Conservation (phyloP, 2,329 filamentous ascomycete species). For the Paraphoma chrysanthemicola region DNA sequence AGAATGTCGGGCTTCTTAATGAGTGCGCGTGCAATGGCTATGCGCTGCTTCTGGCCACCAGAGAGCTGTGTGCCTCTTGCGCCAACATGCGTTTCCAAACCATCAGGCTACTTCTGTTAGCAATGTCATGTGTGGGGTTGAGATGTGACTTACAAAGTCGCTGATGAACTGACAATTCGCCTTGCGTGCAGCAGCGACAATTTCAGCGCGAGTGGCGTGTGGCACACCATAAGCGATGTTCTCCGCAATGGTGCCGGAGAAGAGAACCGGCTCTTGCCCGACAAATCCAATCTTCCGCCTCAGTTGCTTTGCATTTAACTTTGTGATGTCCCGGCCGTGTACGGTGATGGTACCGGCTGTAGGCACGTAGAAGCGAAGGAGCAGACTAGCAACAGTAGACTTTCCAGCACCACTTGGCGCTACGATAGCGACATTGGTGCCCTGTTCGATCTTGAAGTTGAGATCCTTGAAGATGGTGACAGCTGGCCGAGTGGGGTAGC, state of each 20-base stretch:
- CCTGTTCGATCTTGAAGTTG: slow-evolving; percentile 88
- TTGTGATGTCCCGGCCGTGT: slow-evolving; percentile 80
- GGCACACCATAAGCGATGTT: slow-evolving; percentile 94
- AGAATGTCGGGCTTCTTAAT: slow-evolving; percentile 97
- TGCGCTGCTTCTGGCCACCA: slow-evolving; percentile 96
- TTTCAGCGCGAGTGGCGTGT: slow-evolving; percentile 76
- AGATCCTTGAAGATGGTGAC: slow-evolving; percentile 90
- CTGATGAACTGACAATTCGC: slow-evolving; percentile 97
- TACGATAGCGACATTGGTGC: slow-evolving; percentile 94
- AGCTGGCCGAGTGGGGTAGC: slow-evolving; percentile 91
- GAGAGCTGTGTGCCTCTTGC: slow-evolving; percentile 92
- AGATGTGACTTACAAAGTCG: slow-evolving; percentile 72
- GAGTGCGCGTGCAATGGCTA: slow-evolving; percentile 92
- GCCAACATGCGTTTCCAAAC: slow-evolving; percentile 91
- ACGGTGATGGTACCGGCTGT: slow-evolving; percentile 80
- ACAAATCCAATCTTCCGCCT: slow-evolving; percentile 94
- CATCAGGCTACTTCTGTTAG: slow-evolving; percentile 70
- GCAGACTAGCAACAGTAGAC: slow-evolving; percentile 89
- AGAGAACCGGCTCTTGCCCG: slow-evolving; percentile 91
- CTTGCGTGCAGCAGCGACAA: slow-evolving; percentile 84
- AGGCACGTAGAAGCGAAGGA: slow-evolving; percentile 90
- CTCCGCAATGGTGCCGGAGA: slow-evolving; percentile 83
- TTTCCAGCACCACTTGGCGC: slow-evolving; percentile 96
- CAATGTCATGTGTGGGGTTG: neutral
- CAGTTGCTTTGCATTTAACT: slow-evolving; percentile 92